Evolutionary conservation across 192 early-diverging fungal genomes (phyloP).

Genomic region (Mortierella claussenii): DNA sequence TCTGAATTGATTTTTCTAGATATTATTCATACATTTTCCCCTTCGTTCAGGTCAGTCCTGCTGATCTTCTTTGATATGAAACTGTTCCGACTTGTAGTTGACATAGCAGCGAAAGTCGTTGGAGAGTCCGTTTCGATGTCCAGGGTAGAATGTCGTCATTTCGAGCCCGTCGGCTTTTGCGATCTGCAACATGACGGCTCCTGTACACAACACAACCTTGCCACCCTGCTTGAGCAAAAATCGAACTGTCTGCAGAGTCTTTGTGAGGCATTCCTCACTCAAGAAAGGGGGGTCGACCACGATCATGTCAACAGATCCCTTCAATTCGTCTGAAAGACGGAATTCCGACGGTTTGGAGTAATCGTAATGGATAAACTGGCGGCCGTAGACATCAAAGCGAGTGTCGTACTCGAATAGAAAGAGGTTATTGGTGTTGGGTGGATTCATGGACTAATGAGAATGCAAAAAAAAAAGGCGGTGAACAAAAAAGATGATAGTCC

Average conservation of each 20-base stretch:
- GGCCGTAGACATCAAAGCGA: constrained; percentile 76
- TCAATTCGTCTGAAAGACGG: constrained; percentile 50
- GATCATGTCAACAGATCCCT: constrained; percentile 72
- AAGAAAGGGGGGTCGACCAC: constrained; percentile 86
- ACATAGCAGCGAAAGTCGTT: constrained; percentile 83
- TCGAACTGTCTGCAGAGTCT: constrained; percentile 70
- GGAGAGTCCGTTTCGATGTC: constrained; percentile 73
- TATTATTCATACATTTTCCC: too few relatives aligned
- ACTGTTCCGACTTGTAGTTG: constrained; percentile 61
- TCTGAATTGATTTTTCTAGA: too few relatives aligned
- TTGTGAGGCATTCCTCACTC: constrained; percentile 76
- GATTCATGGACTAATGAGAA: constrained; percentile 42
- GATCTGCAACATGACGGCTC: constrained; percentile 28
- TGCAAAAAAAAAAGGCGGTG: not conserved
- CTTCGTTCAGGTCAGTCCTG: too few relatives aligned
- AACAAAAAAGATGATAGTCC: not conserved
- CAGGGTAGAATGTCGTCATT: constrained; percentile 70
- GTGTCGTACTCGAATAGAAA: constrained; percentile 81
- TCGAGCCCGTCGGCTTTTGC: constrained; percentile 13
- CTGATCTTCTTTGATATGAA: constrained; percentile 9
- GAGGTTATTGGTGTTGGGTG: constrained; percentile 50
- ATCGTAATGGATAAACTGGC: constrained; percentile 77
- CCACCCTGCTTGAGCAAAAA: constrained; percentile 59
- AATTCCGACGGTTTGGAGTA: constrained; percentile 73
- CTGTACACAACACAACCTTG: constrained; percentile 71